Conservation (phyloP, 768 basidiomycete genomes). For the Leccinellum rugosiceps region DNA sequence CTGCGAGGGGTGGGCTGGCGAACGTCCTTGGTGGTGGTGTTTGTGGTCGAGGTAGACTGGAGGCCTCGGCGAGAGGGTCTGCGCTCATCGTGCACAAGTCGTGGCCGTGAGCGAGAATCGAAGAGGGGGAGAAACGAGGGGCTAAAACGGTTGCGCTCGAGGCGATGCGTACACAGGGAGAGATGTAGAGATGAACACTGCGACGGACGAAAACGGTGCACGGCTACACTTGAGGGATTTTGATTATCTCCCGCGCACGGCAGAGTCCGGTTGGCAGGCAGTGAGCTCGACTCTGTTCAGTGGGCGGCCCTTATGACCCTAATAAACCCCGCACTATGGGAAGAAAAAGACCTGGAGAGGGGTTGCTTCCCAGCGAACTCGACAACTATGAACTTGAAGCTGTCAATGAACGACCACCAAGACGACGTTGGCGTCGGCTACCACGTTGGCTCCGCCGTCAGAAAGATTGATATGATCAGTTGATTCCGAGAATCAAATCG, state of each 20-base stretch:
- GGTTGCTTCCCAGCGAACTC: background rate
- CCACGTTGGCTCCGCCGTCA: background rate
- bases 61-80: background rate
- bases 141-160: background rate
- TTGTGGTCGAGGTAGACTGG: background rate
- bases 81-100: background rate
- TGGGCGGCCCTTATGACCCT: background rate
- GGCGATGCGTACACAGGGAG: background rate
- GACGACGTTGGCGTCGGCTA: background rate
- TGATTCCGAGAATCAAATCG: background rate
- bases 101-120: background rate
- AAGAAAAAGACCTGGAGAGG: background rate
- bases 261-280: background rate
- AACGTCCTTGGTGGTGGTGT: slow-evolving; percentile 6
- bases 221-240: background rate
- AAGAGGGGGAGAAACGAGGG: background rate
- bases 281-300: background rate
- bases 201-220: background rate
- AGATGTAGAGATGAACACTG: background rate
- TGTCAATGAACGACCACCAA: background rate
- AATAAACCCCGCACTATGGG: background rate
- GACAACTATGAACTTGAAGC: background rate
- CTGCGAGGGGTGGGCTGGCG: slow-evolving; percentile 23
- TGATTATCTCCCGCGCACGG: background rate
- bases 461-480: background rate